phyloP scores from a whole-genome alignment of 1,284 basidiomycete genomes.

The Pseudozyma sp. region DNA sequence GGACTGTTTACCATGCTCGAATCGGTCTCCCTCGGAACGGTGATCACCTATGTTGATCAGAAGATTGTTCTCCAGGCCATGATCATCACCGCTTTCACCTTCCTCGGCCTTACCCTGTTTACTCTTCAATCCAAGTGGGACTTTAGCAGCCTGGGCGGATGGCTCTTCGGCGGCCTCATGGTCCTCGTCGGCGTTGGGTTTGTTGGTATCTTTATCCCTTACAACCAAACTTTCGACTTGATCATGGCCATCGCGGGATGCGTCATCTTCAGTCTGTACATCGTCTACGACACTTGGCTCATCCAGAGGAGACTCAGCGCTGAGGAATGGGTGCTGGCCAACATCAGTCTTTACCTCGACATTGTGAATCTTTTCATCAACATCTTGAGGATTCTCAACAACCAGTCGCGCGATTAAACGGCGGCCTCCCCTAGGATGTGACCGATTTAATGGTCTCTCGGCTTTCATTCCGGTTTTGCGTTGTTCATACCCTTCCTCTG shows the following conservation, averaged over 20 bases:
- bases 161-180: conserved; percentile 77
- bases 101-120: conserved; percentile 82
- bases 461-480: too few relatives aligned
- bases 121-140: conserved; percentile 80
- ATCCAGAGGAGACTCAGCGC: conserved; percentile 82
- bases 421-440: too few relatives aligned
- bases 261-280: conserved; percentile 78
- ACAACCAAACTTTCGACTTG: conserved; percentile 79
- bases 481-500: conserved; percentile 19
- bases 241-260: conserved; percentile 82
- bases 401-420: conserved; percentile 39
- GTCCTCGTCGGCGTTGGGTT: conserved; percentile 70
- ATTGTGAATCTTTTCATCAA: conserved; percentile 79
- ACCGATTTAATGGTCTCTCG: too few relatives aligned
- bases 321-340: conserved; percentile 87
- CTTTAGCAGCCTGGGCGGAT: conserved; percentile 85
- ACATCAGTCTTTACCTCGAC: conserved; percentile 79
- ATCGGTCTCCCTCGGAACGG: conserved; percentile 75
- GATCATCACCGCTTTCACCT: conserved; percentile 86
- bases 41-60: conserved; percentile 81
- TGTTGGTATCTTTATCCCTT: conserved; percentile 83
- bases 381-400: conserved; percentile 72
- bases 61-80: conserved; percentile 85
- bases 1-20: conserved; percentile 71
- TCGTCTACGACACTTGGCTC: conserved; percentile 81